Percentiles rank a stretch among this genome's conserved stretches.
phyloP scores from a whole-genome alignment of 495 filamentous ascomycete genomes.

The Penicillium daleae region DNA sequence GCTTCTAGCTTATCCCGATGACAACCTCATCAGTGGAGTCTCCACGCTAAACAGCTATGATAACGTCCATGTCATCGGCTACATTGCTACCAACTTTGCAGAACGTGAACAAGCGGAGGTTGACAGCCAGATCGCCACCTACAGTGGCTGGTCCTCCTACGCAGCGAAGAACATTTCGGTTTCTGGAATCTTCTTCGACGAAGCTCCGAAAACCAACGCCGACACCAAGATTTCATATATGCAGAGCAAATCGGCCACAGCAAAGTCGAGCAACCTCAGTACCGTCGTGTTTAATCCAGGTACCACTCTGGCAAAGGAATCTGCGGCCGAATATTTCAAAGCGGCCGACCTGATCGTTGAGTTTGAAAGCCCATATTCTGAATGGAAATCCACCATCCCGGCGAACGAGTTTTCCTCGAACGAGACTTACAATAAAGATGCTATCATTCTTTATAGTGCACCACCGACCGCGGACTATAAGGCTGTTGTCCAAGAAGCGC shows the following conservation, averaged over 20 bases:
- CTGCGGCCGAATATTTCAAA: conserved; percentile 20
- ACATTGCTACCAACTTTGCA: conserved; percentile 47
- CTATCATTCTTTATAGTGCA: conserved; percentile 25
- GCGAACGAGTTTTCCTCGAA: conserved; percentile 12
- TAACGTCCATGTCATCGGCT: conserved; percentile 53
- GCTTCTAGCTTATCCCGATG: conserved; percentile 28
- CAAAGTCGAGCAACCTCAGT: conserved; percentile 18
- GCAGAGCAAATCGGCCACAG: conserved; percentile 31
- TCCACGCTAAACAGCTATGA: conserved; percentile 42
- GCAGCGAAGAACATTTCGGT: conserved; percentile 36
- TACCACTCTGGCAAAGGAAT: conserved; percentile 15
- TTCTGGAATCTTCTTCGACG: conserved; percentile 55
- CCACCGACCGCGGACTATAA: conserved; percentile 17
- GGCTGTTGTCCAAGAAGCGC: conserved; percentile 18
- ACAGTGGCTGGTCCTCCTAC: conserved; percentile 44
- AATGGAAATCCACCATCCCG: conserved; percentile 15
- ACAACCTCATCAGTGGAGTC: conserved; percentile 38
- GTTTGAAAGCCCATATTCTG: conserved; percentile 28
- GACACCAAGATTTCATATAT: conserved; percentile 36
- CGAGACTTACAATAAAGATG: conserved; percentile 18
- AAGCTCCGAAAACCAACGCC: conserved; percentile 38
- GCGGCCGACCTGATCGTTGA: conserved; percentile 30
- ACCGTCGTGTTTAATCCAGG: conserved; percentile 31
- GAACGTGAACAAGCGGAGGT: conserved; percentile 32
- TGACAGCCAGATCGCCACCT: conserved; percentile 42